Evolutionary conservation across 2,329 filamentous ascomycete genomes (phyloP), one percentile per base, ranked within the genome.

Genomic region (Chaetothyriales sp.): DNA sequence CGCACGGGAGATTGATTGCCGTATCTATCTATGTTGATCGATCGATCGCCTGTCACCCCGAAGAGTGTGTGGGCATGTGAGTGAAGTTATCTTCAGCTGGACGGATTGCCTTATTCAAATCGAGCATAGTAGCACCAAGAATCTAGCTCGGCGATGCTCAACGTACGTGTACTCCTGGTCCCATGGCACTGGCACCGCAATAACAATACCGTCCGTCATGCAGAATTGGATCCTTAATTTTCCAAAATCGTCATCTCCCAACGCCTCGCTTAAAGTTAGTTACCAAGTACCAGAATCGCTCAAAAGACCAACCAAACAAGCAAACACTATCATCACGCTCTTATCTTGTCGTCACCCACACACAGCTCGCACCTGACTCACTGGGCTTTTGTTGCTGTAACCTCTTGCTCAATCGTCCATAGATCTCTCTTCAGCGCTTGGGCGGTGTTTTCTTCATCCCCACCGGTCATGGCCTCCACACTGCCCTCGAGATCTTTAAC

Each of bases 401-500:
- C 55, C 44, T 72, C 69, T 48, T 65, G 63, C 48, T 73, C 67
- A 61, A 73, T 70, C 50, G 69, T 61, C 48, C 69, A 57, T 25
- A 67, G 64, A 46, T 72, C 68, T 49, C 64, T 61, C 43, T 67
- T 68, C 53, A 72, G 57, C 46, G 61, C 61, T 52, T 65, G 60
- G 26, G 48, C 18, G 43, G 51, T 47, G 48, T 39, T 49, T 19
- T 55, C 49, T 19, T 55, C 49, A 52, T 68, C 62, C 36, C 57
- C 55, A 52, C 64, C 65, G 6, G 62, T 61, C 54, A 70, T 68
- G 9, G 69, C 68, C 19, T 64, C 63, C 25, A 69, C 68, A 45
- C 71, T 70, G 2, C 67, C 71, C 58, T 80, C 76, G 44, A 82
- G 61, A 62, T 81, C 79, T 26, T 64, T 65, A 45, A 81, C 72